Percentiles rank a stretch among this genome's conserved stretches.
Evolutionary conservation across 2,329 filamentous ascomycete species (phyloP).

Genomic region (Fusarium mangiferae): DNA sequence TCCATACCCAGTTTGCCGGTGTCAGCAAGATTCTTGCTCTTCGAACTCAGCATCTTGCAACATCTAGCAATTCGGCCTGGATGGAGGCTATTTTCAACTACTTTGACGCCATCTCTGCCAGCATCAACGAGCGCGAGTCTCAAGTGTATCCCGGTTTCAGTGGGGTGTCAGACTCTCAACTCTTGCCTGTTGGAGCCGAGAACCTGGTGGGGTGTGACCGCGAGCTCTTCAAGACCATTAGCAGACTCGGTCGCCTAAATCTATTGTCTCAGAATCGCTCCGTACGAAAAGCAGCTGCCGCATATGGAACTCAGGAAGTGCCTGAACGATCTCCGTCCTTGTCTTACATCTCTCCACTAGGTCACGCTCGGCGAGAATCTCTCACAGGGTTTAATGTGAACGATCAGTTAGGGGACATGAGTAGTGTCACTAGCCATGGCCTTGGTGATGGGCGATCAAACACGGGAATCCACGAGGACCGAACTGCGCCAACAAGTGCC

Average conservation of each 20-base stretch:
- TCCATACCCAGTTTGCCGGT: constrained; percentile 91
- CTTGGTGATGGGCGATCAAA: constrained; percentile 77
- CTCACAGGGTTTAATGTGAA: constrained; percentile 37
- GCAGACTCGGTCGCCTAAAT: constrained; percentile 85
- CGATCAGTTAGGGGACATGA: constrained; percentile 45
- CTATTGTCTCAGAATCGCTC: constrained; percentile 78
- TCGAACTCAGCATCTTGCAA: constrained; percentile 62
- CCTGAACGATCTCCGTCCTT: constrained; percentile 51
- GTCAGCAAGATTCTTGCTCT: constrained; percentile 90
- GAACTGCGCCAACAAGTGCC: constrained; percentile 56
- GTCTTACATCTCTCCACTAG: constrained; percentile 53
- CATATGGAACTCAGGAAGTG: constrained; percentile 22
- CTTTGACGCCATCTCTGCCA: constrained; percentile 92
- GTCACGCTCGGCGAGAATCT: constrained; percentile 55
- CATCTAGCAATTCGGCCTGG: constrained; percentile 80
- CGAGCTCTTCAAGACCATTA: constrained; percentile 85
- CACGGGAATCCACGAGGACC: constrained; percentile 65
- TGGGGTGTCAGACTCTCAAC: constrained; percentile 61
- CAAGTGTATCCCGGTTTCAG: constrained; percentile 78
- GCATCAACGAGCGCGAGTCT: constrained; percentile 89
- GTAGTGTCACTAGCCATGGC: constrained; percentile 61
- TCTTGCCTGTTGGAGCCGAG: constrained; percentile 73
- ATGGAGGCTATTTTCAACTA: constrained; percentile 94
- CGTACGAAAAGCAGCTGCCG: constrained; percentile 54
- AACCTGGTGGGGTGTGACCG: constrained; percentile 90